Evolutionary conservation across 805 yeast genomes (phyloP).

Genomic region (Candida coleopterorum): DNA sequence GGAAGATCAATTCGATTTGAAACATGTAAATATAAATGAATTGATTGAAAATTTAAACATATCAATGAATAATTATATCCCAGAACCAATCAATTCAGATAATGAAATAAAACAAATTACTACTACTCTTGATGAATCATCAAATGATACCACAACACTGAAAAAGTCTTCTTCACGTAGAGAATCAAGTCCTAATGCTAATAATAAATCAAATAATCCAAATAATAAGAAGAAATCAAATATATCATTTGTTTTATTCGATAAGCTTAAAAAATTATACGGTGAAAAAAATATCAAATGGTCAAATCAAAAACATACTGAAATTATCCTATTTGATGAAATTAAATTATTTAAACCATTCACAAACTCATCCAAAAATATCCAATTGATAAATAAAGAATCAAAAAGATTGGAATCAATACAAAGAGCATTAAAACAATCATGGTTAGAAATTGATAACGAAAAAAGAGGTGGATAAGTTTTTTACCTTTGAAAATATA

Average conservation of each 20-base stretch:
- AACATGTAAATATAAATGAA: slow-evolving; percentile 4
- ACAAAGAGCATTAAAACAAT: slow-evolving; percentile 20
- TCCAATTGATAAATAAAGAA: slow-evolving; percentile 15
- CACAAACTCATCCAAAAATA: slow-evolving; percentile 23
- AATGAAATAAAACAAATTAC: neutral
- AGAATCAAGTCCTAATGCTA: neutral
- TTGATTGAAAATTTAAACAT: neutral
- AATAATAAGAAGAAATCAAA: neutral
- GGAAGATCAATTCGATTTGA: neutral
- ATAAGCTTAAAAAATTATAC: slow-evolving; percentile 15
- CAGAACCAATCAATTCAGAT: neutral
- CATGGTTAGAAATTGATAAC: slow-evolving; percentile 24
- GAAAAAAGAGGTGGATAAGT: slow-evolving; percentile 23
- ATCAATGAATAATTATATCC: slow-evolving; percentile 1
- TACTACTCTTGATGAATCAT: neutral
- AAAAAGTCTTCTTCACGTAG: neutral
- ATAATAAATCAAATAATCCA: neutral
- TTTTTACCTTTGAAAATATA: slow-evolving; percentile 26
- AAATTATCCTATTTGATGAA: slow-evolving; percentile 32
- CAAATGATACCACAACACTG: neutral
- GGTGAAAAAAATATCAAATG: slow-evolving; percentile 26
- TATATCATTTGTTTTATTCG: slow-evolving; percentile 15
- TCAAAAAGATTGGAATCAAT: slow-evolving; percentile 19
- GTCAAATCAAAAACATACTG: slow-evolving; percentile 23
- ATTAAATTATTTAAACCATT: slow-evolving; percentile 37